phyloP scores from a whole-genome alignment of 2,329 filamentous ascomycete species.

The Furcasterigmium furcatum region DNA sequence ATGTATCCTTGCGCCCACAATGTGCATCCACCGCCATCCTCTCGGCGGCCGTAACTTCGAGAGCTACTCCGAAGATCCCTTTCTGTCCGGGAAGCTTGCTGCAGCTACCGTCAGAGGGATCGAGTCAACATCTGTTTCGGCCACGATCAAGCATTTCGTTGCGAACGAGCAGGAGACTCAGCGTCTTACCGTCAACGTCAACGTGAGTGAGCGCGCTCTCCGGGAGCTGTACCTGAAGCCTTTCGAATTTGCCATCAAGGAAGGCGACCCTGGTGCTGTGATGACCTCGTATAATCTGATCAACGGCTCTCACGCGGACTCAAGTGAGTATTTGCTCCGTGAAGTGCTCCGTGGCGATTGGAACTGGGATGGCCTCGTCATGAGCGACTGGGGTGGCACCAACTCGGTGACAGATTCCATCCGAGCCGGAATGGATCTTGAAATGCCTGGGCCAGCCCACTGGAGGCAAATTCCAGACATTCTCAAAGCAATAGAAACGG shows the following conservation, averaged over 20 bases:
- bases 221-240: constrained; percentile 26
- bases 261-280: constrained; percentile 26
- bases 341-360: constrained; percentile 52
- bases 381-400: too few relatives aligned
- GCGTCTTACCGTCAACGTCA: neutral
- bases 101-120: constrained; percentile 45
- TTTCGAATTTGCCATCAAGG: constrained; percentile 29
- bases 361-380: constrained; percentile 50
- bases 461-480: too few relatives aligned
- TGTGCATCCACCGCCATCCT: constrained; percentile 43
- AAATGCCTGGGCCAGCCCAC: constrained; percentile 29
- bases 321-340: too few relatives aligned
- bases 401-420: constrained; percentile 19
- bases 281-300: constrained; percentile 35
- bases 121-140: constrained; percentile 51
- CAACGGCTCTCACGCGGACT: constrained; percentile 36
- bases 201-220: neutral
- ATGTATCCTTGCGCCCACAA: constrained; percentile 52
- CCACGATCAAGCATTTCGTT: too few relatives aligned
- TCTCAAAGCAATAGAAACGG: too few relatives aligned
- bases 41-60: constrained; percentile 45
- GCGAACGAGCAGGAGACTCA: constrained; percentile 20
- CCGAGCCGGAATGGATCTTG: constrained; percentile 8
- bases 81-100: constrained; percentile 38
- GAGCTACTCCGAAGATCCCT: constrained; percentile 41